These are phyloP conservation scores for Ceratocystis colombiana DNA, from an alignment of 2,329 filamentous ascomycete species.

Conservation along the genomic window DNA sequence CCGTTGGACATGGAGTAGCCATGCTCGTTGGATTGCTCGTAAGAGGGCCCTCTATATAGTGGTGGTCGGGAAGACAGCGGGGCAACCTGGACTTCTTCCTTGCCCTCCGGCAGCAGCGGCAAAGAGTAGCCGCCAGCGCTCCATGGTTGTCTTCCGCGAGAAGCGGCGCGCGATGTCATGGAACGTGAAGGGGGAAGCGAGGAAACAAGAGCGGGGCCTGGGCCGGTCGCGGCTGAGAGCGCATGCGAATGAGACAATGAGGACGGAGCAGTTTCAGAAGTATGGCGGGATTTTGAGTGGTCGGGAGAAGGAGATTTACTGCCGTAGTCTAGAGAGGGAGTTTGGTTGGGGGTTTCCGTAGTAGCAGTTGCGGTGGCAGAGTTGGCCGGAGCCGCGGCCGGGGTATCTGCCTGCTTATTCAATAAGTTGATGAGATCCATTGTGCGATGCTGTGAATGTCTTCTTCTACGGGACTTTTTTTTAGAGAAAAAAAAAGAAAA, in stretches of 20 bases:
- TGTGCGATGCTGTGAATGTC: background rate
- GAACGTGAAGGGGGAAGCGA: slow-evolving; percentile 18
- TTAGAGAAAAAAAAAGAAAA: slow-evolving; percentile 6
- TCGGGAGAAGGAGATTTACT: slow-evolving; percentile 33
- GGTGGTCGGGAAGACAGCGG: slow-evolving; percentile 20
- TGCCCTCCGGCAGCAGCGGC: slow-evolving; percentile 36
- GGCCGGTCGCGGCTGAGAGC: slow-evolving; percentile 11
- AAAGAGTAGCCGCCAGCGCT: slow-evolving; percentile 43
- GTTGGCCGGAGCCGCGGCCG: background rate
- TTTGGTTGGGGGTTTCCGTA: slow-evolving; percentile 22
- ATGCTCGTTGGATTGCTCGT: slow-evolving; percentile 22
- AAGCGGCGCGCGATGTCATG: slow-evolving; percentile 29
- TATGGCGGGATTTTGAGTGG: slow-evolving; percentile 21
- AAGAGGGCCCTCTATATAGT: slow-evolving; percentile 25
- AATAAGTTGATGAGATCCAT: slow-evolving; percentile 25
- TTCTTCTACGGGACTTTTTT: slow-evolving; percentile 16
- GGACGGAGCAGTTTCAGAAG: slow-evolving; percentile 22
- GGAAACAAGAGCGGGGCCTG: slow-evolving; percentile 13
- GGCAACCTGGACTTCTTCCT: slow-evolving; percentile 28
- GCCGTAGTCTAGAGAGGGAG: slow-evolving; percentile 23
- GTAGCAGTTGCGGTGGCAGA: background rate
- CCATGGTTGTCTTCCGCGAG: slow-evolving; percentile 37
- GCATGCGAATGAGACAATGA: slow-evolving; percentile 7
- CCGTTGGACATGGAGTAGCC: slow-evolving; percentile 27
- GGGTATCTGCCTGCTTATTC: slow-evolving; percentile 22